Evolutionary conservation across 495 filamentous ascomycete genomes (phyloP).

Genomic region (Tuber magnatum): DNA sequence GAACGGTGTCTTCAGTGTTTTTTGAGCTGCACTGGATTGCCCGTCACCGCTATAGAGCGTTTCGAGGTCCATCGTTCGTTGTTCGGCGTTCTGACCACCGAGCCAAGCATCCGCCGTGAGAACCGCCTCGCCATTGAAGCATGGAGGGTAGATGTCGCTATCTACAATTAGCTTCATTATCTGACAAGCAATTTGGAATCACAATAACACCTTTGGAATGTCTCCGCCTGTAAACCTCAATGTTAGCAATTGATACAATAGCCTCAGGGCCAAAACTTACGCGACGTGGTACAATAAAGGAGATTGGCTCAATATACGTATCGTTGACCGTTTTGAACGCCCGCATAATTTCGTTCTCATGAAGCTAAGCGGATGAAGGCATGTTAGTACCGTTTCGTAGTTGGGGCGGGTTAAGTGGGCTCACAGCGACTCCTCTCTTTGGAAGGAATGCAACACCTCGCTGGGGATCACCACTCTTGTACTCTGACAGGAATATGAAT

Average conservation of each 20-base stretch:
- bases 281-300: constrained; percentile 83
- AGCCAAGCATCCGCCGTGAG: constrained; percentile 79
- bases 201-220: constrained; percentile 61
- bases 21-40: constrained; percentile 44
- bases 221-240: constrained; percentile 61
- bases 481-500: constrained; percentile 90
- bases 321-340: constrained; percentile 97
- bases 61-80: constrained; percentile 86
- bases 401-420: constrained; percentile 31
- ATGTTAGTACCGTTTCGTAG: not conserved
- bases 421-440: constrained; percentile 82
- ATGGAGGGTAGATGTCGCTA: constrained; percentile 85
- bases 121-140: constrained; percentile 66
- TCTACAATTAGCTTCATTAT: constrained; percentile 14
- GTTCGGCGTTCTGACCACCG: constrained; percentile 69
- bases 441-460: constrained; percentile 91
- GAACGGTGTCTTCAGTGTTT: constrained; percentile 9
- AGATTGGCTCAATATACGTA: constrained; percentile 87
- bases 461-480: constrained; percentile 91
- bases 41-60: constrained; percentile 72
- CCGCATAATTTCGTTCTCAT: constrained; percentile 93
- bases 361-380: constrained; percentile 49
- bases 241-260: not conserved
- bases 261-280: constrained; percentile 8
- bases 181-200: not conserved